A percentile compares a stretch with the other conserved stretches of the same genome.
phyloP scores from a whole-genome alignment of 2,329 filamentous ascomycete genomes.

The Phialophora expanda region DNA sequence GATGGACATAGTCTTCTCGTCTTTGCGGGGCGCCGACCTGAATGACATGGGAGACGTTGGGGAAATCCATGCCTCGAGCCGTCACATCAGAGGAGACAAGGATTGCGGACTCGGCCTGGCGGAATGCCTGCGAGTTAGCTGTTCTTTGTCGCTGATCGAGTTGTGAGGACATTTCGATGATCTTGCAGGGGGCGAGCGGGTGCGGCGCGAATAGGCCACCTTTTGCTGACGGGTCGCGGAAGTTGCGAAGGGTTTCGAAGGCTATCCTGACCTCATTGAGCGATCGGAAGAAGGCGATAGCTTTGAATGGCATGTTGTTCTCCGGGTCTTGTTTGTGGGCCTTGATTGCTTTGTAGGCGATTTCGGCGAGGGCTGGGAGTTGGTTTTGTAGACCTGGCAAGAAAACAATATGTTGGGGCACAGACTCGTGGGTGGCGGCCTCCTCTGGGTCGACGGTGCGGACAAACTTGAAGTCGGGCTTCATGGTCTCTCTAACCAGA shows the following conservation, averaged over 20 bases:
- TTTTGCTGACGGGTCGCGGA: slow-evolving; percentile 51
- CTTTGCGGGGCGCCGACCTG: slow-evolving; percentile 58
- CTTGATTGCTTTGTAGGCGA: slow-evolving; percentile 63
- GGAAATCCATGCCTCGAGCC: slow-evolving; percentile 59
- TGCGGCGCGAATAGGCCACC: slow-evolving; percentile 65
- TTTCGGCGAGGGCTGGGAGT: slow-evolving; percentile 76
- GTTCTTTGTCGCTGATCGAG: slow-evolving; percentile 74
- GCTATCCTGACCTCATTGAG: slow-evolving; percentile 75
- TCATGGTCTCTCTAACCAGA: slow-evolving; percentile 78
- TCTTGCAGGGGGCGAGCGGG: slow-evolving; percentile 68
- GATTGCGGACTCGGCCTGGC: slow-evolving; percentile 56
- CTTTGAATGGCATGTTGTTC: slow-evolving; percentile 76
- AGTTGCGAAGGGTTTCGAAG: slow-evolving; percentile 61
- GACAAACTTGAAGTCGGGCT: slow-evolving; percentile 83
- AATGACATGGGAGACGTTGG: slow-evolving; percentile 56
- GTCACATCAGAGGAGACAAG: slow-evolving; percentile 57
- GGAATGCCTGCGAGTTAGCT: slow-evolving; percentile 73
- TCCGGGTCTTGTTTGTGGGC: slow-evolving; percentile 46
- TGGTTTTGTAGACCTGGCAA: slow-evolving; percentile 74
- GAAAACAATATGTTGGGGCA: slow-evolving; percentile 78
- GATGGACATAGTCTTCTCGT: slow-evolving; percentile 55
- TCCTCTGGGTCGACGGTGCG: slow-evolving; percentile 86
- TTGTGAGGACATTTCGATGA: slow-evolving; percentile 74
- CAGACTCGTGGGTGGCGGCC: slow-evolving; percentile 76
- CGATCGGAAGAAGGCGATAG: slow-evolving; percentile 89